Base-by-base conservation (phyloP, 345 rosid species). In the Microcos paniculata region DNA sequence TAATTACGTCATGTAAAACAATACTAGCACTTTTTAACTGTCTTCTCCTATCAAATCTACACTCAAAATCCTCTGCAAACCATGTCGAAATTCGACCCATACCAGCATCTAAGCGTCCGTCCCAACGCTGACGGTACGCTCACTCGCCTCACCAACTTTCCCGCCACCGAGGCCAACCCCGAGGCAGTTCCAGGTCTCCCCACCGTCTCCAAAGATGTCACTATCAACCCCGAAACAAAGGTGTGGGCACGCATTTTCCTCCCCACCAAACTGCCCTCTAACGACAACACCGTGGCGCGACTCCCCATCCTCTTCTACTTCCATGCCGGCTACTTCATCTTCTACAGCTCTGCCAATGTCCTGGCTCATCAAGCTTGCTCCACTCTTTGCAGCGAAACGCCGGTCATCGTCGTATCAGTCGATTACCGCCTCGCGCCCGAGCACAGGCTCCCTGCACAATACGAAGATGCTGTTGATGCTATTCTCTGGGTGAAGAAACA, bases 391-490 rank as follows among this genome's bases (percentile, higher is more conserved):
- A 72, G 76, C 42, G 81, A 79, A 70, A 31, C 76, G n/a, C 76
- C 78, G 0, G 73, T 86, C 53, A 77, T 87, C 11, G 69, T 81
- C 3, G 57, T 87, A 4, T 80, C 83, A 0, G 80, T 84, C 3
- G 72, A 77, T n/a, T 80, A 84, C 68, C 84, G 85, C 52, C 86
- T 82, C 0, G 82, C 87, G 0, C 86, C 84, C 0, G 87, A 84
- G 73, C 74, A 82, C 38, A 71, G 77, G 30, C 84, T 86, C 16
- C 83, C 86, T 0, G 77, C 84, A 1, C 79, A 69, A 7, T 86
- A 84, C 9, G 87, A 86, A 4, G 89, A 86, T 42, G 89, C 86
- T n/a, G n/a, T 77, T 21, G 86, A 82, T 42, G 80, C 83, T 0
- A 77, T 84, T 21, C 71, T 23, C 0, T 86, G 87, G 89, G 80